phyloP scores from a whole-genome alignment of 2,329 filamentous ascomycete genomes.

The Fusarium sublunatum region DNA sequence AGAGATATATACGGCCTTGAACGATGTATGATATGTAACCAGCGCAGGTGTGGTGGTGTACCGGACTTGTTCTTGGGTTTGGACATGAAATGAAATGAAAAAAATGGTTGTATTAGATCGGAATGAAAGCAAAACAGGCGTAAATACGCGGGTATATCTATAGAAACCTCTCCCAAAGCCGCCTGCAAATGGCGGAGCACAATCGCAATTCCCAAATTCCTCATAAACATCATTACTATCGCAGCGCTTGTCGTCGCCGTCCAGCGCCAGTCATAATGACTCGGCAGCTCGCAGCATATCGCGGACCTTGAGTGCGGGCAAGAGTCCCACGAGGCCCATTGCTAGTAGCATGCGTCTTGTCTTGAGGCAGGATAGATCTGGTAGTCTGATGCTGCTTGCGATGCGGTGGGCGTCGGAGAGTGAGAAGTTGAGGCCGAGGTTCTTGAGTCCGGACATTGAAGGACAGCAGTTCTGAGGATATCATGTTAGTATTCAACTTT shows the following conservation, averaged over 20 bases:
- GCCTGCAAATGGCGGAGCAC: conserved; percentile 23
- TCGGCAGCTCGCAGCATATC: conserved; percentile 32
- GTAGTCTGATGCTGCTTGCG: conserved; percentile 37
- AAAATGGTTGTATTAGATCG: conserved; percentile 33
- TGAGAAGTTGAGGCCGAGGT: conserved; percentile 39
- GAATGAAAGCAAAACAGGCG: conserved; percentile 32
- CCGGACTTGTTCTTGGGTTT: conserved; percentile 19
- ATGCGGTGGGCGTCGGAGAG: conserved; percentile 32
- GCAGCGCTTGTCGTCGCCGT: background rate
- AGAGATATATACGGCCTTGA: conserved; percentile 13
- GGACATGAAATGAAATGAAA: conserved; percentile 9
- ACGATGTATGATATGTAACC: conserved; percentile 44
- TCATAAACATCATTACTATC: conserved; percentile 21
- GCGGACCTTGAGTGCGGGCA: conserved; percentile 41
- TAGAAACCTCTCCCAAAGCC: conserved; percentile 44
- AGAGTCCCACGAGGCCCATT: conserved; percentile 48
- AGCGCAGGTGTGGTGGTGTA: conserved; percentile 18
- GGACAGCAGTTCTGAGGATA: conserved; percentile 30
- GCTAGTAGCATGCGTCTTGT: conserved; percentile 47
- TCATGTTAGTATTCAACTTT: conserved; percentile 9
- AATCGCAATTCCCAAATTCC: conserved; percentile 38
- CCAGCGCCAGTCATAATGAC: conserved; percentile 41
- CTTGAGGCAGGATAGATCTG: conserved; percentile 44
- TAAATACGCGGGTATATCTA: conserved; percentile 43
- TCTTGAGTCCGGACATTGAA: conserved; percentile 32